phyloP scores from a whole-genome alignment of 768 basidiomycete genomes.

The Lactarius trivialis region DNA sequence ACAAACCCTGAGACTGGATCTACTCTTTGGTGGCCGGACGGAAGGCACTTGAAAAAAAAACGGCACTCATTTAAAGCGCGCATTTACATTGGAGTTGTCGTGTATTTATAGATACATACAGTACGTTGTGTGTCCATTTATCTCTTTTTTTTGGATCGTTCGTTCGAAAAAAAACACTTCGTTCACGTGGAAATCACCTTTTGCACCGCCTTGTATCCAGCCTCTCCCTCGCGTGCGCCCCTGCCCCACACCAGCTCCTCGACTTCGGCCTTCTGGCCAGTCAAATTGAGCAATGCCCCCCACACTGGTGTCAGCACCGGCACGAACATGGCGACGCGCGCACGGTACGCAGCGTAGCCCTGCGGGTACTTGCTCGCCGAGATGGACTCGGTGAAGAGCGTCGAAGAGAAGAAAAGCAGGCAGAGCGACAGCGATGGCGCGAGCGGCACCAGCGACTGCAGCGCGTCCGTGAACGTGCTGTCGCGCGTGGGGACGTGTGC shows the following conservation, averaged over 20 bases:
- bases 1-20: constrained; percentile 60
- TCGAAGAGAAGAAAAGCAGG: constrained; percentile 70
- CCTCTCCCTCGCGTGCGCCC: constrained; percentile 22
- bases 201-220: constrained; percentile 20
- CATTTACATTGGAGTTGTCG: neutral
- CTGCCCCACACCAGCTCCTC: constrained; percentile 41
- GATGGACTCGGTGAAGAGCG: constrained; percentile 75
- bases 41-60: neutral
- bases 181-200: neutral
- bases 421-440: constrained; percentile 57
- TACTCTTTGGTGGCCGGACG: too few relatives aligned
- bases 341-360: constrained; percentile 64
- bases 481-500: constrained; percentile 21
- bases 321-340: constrained; percentile 76
- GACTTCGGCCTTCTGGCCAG: constrained; percentile 33
- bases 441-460: constrained; percentile 34
- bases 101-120: constrained; percentile 5
- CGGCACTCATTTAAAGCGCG: neutral
- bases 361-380: constrained; percentile 65
- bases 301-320: constrained; percentile 43
- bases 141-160: neutral
- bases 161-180: neutral
- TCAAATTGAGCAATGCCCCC: constrained; percentile 35
- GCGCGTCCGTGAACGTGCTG: constrained; percentile 24
- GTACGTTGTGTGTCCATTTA: neutral